Evolutionary conservation across 2,329 filamentous ascomycete genomes (phyloP).

Genomic region (Exophiala sp.): DNA sequence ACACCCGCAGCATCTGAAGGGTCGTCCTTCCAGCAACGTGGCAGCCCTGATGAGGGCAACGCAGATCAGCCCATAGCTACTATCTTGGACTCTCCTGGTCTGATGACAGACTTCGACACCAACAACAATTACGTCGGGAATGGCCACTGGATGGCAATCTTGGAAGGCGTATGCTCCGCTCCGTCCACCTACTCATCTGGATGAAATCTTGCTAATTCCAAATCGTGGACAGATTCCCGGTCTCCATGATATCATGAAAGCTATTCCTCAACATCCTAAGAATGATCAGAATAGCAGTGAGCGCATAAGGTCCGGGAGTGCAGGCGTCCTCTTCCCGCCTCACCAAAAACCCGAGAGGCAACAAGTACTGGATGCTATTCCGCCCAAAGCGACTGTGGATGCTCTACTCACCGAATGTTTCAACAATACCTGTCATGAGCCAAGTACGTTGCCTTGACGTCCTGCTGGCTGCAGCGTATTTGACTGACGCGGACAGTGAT

Average conservation of each 20-base stretch:
- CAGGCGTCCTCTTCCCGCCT: conserved; percentile 3
- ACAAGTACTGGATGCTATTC: conserved; percentile 11
- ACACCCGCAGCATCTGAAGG: not conserved
- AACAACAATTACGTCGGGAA: not conserved
- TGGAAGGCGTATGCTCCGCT: not conserved
- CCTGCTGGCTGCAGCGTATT: not conserved
- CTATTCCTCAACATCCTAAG: not conserved
- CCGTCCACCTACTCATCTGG: not conserved
- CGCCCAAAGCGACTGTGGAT: conserved; percentile 13
- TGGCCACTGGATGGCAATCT: not conserved
- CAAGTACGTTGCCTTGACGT: conserved; percentile 8
- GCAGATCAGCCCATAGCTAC: not conserved
- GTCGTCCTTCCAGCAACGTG: not conserved
- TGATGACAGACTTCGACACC: conserved; percentile 7
- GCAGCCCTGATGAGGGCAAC: not conserved
- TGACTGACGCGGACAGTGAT: conserved; percentile 8
- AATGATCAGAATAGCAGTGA: not conserved
- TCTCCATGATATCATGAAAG: conserved; percentile 2
- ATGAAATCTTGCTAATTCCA: not conserved
- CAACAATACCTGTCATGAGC: conserved; percentile 15
- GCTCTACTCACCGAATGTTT: conserved; percentile 28
- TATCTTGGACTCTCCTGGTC: not conserved
- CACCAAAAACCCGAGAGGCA: not conserved
- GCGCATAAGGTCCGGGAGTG: not conserved
- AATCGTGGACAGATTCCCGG: conserved; percentile 10